Base-by-base conservation (phyloP, 1,284 basidiomycete species). In the Mycosarcoma maydis region DNA sequence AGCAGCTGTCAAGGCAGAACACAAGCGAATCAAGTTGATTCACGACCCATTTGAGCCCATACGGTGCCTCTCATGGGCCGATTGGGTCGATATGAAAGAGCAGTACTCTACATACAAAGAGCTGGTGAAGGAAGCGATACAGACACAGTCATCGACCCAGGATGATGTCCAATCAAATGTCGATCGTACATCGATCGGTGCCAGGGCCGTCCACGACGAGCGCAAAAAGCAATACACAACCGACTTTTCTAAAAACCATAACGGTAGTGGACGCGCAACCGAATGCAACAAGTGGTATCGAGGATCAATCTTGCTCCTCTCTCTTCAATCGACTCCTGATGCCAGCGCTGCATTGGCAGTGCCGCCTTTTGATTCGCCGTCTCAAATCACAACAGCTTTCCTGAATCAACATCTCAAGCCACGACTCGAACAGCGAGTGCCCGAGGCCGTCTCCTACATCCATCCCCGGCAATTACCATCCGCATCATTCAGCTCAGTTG, bases 371-470 rank as follows among this genome's bases (percentile, higher is more conserved):
- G n/a, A 13, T 6, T 10, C 29, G 13, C 8, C 34, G 13, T 22
- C 41, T n/a, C 47, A 55, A 0, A 16, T 42, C 16, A 56, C 59
- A 14, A 47, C 47, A 9, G 26, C 32, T 4, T 40, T 55, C 5
- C 49, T 45, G 19, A 56, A 62, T 7, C 42, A 43, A 5, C 53
- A 56, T 22, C 39, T 67, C 29, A 67, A 67, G 26, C 52, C 56
- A n/a, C 52, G 44, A 20, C 57, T 67, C 34, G 64, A 67, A 33
- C 30, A 56, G 22, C 23, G 24, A 2, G 57, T 67, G 7, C 41
- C 52, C 20, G 64, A 61, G 24, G 56, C 57, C 11, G 44, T 67
- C 17, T 30, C 64, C 3, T 67, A 67, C 49, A 67, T 67, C 30
- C 52, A 67, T 45, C 22, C 14, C 10, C 37, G 33, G 8, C 24